Base-by-base conservation (phyloP, 225 moss, liverwort and hornwort genomes). In the Physcomitrium patens region DNA sequence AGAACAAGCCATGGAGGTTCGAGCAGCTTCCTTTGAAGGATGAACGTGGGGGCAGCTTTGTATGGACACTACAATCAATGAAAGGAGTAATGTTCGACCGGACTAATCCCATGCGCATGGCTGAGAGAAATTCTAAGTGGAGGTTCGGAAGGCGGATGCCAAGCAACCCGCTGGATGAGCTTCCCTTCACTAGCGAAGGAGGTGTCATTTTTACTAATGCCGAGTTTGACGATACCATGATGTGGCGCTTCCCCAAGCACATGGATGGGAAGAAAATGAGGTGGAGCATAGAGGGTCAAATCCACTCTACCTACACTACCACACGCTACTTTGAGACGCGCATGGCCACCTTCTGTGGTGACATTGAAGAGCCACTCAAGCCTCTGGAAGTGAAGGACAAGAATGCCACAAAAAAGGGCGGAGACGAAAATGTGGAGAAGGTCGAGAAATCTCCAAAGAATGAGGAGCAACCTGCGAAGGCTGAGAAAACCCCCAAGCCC, bases 41-140 rank as follows among this genome's bases (percentile, higher is more conserved):
- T 24, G 81, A 84, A 27, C 81, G 83, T 10, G 87, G 87, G 17
- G 87, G 87, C 46, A 81, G 81, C 67, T 87, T 84, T 10, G 87
- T 84, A 17, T 84, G 84, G 87, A 87, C 84, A 24, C 78, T 87
- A 10, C 87, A 87, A 79, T 81, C 81, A 56, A 84, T 87, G 84
- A 87, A 87, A 70, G 84, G 87, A 57, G 41, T 84, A 8, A 0
- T 73, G 19, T 87, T 87, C 65, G 84, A 87, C n/a, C 76, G 84
- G 0, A 10, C 79, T 3, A 84, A 84, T 17, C 84, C 87, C 12
- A 73, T 74, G 67, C 84, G 87, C 16, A 71, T 87, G 81, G 69
- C 81, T 0, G 76, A 84, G 54, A 69, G 70, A 2, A 81, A 61
- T 0, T 81, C 83, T 7, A 61, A 55, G 69, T 83, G 86, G 86